Percentiles rank a stretch among this genome's conserved stretches.
Evolutionary conservation across 2,329 filamentous ascomycete species (phyloP).

Genomic region (Nemania sp.): DNA sequence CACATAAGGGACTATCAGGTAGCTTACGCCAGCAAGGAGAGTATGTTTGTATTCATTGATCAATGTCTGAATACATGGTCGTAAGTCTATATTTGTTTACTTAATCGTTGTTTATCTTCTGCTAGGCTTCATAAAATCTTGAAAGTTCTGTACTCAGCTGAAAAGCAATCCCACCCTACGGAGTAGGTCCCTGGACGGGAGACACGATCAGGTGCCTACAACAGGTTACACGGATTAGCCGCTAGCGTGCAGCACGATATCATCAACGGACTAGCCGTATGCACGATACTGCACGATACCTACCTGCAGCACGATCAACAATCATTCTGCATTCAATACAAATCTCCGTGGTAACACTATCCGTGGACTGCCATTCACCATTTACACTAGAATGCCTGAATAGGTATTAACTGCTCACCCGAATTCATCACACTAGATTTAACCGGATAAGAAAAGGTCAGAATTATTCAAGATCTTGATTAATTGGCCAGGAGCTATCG

Average conservation of each 20-base stretch:
- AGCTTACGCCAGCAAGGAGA: too few species aligned
- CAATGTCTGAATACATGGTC: too few species aligned
- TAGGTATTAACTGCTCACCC: not conserved
- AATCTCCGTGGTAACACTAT: not conserved
- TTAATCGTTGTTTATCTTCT: too few species aligned
- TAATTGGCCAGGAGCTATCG: slow-evolving; percentile 2
- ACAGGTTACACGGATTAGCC: slow-evolving; percentile 9
- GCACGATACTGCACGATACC: slow-evolving; percentile 17
- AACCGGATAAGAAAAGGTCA: not conserved
- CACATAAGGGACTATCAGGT: too few species aligned
- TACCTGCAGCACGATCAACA: slow-evolving; percentile 9
- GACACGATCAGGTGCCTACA: slow-evolving; percentile 21
- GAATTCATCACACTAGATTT: not conserved
- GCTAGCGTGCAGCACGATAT: slow-evolving; percentile 17
- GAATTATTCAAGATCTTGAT: not conserved
- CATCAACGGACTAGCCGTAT: slow-evolving; percentile 18
- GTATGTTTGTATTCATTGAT: too few species aligned
- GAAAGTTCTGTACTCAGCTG: slow-evolving; percentile 17
- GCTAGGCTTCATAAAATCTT: not conserved
- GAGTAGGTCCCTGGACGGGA: slow-evolving; percentile 15
- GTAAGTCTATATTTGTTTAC: too few species aligned
- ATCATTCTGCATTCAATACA: slow-evolving; percentile 9
- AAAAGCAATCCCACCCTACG: slow-evolving; percentile 24
- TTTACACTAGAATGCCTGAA: not conserved
- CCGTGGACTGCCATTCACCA: not conserved